Conservation (phyloP, 495 filamentous ascomycete species). For the Xylaria nigripes region DNA sequence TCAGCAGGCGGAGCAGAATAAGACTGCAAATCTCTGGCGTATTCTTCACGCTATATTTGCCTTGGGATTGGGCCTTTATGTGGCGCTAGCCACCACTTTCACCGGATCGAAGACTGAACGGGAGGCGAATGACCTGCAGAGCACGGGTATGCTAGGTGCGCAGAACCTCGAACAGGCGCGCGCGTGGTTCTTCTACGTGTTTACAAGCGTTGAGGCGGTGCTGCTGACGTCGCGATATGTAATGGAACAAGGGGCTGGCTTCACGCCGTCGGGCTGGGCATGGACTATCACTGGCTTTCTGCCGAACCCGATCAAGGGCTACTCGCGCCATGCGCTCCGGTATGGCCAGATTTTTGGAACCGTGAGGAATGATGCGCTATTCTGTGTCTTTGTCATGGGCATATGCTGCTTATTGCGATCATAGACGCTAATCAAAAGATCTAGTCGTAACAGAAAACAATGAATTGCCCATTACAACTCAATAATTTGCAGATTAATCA, state of each 20-base stretch:
- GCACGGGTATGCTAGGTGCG: slow-evolving; percentile 6
- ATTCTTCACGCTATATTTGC: slow-evolving; percentile 69
- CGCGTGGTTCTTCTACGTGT: slow-evolving; percentile 56
- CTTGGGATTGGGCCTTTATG: slow-evolving; percentile 60
- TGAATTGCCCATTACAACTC: neutral
- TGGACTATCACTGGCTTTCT: slow-evolving; percentile 53
- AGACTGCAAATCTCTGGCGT: slow-evolving; percentile 56
- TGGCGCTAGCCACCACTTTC: slow-evolving; percentile 57
- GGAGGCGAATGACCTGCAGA: slow-evolving; percentile 23
- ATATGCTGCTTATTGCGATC: slow-evolving; percentile 55
- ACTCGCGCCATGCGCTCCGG: slow-evolving; percentile 50
- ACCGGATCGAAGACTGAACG: slow-evolving; percentile 45
- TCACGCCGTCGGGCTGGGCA: slow-evolving; percentile 41
- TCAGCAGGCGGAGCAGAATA: slow-evolving; percentile 29
- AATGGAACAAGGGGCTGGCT: slow-evolving; percentile 31
- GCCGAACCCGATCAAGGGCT: slow-evolving; percentile 48
- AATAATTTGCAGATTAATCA: neutral
- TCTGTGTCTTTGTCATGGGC: slow-evolving; percentile 72
- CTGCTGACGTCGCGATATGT: slow-evolving; percentile 61
- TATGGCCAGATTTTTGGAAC: slow-evolving; percentile 63
- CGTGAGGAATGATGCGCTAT: slow-evolving; percentile 55
- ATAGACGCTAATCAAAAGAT: neutral
- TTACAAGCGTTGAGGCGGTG: slow-evolving; percentile 71
- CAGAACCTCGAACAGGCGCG: slow-evolving; percentile 18
- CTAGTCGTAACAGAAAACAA: neutral